Base-by-base conservation (phyloP, 2,329 filamentous ascomycete species). In the Pseudogymnoascus sp. region DNA sequence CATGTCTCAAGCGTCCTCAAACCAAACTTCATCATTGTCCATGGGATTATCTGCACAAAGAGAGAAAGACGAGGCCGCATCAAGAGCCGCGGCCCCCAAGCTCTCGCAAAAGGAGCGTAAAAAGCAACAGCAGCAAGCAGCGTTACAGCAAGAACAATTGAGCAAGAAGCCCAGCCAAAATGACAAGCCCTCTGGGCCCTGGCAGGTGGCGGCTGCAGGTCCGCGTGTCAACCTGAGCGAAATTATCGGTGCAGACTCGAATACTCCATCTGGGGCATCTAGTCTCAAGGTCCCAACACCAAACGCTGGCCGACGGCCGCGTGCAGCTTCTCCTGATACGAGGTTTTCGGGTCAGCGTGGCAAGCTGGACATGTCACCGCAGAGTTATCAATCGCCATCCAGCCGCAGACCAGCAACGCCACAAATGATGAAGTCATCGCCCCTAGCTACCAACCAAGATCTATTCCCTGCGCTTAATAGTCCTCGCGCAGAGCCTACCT, bases 51-150 rank as follows among this genome's bases (percentile, higher is more conserved):
- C 79, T 4, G 80, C 79, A 0, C 79, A 84, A 66, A 80, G 73
- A 54, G 71, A 64, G 2, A 67, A 67, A 60, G 69, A 71, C 9
- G 67, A 69, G 40, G 65, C 72, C 21, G 68, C 61, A 61, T 70
- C 62, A 58, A 79, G 76, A 66, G 60, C 69, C 39, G 68, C 77
- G 0, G 75, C 77, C 13, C 71, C 75, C 0, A 96, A 90, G 71
- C 75, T 96, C 66, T 96, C 92, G 0, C 94, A 97, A 68, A 96
- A 94, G 70, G 92, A 97, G 72, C 86, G 92, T 21, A 97, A 96
- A 76, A 89, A 84, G 70, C 84, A 92, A 66, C 84, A 91, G 68
- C 87, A 91, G 68, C 75, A 80, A 63, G 74, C 73, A 33, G 73
- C 76, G 6, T 74, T 75, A 66, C 73, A 76, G 59, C 64, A 72